A percentile compares a stretch with the other conserved stretches of the same genome.
These are phyloP conservation scores for Calonectria pseudoreteaudii DNA, from an alignment of 2,329 filamentous ascomycete species.

Conservation along the genomic window DNA sequence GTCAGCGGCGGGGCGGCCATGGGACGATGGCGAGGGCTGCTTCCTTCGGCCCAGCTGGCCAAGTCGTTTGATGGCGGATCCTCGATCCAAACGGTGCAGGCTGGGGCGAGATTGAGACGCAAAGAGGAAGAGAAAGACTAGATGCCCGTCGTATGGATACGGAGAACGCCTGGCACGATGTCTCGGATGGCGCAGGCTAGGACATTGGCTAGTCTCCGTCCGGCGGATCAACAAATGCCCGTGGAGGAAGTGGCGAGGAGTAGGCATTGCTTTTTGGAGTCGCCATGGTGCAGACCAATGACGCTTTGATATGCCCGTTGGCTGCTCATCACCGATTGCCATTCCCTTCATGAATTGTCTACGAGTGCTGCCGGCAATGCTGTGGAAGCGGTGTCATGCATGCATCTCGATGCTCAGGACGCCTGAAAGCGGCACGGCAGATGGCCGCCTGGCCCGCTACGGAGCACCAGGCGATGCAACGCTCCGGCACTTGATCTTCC, in stretches of 20 bases:
- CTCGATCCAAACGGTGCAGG: neutral
- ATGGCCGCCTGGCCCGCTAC: neutral
- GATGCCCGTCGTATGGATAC: neutral
- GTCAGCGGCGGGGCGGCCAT: slow-evolving; percentile 8
- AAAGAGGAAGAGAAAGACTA: neutral
- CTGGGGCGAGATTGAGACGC: neutral
- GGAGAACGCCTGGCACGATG: neutral
- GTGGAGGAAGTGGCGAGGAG: neutral
- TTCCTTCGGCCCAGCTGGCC: neutral
- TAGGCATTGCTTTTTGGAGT: neutral
- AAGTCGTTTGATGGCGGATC: neutral
- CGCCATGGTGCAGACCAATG: neutral
- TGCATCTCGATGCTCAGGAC: neutral
- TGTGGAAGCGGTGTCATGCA: neutral
- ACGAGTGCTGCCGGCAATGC: neutral
- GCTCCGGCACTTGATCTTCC: neutral
- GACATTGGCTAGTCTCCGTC: neutral
- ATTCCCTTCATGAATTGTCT: neutral
- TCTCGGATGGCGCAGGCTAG: slow-evolving; percentile 2
- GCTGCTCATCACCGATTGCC: neutral
- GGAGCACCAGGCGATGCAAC: neutral
- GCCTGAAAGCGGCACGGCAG: neutral
- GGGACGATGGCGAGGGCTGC: neutral
- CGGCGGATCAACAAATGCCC: slow-evolving; percentile 7
- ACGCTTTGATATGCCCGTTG: neutral